Evolutionary conservation across 1,284 basidiomycete genomes (phyloP), one percentile per base, ranked within the genome.

Genomic region (Cutaneotrichosporon sp.): DNA sequence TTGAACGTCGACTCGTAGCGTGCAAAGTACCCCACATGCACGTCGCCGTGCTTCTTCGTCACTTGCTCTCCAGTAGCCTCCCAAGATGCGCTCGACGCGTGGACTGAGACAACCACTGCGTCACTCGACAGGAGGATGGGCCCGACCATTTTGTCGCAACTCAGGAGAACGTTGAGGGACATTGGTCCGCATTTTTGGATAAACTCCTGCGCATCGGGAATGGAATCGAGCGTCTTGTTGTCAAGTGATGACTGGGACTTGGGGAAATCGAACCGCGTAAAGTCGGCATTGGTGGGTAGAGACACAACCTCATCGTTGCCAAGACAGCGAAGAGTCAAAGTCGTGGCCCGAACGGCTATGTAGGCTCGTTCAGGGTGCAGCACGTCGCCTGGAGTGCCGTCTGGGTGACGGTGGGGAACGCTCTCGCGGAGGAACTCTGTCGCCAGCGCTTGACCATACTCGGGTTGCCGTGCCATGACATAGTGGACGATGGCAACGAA

Each of bases 81-180:
- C 60, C 70, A 68, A 11, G 74, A 67, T n/a, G 66, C 64, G 29
- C 82, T 75, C 0, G 82, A 80, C 45, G 81, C 81, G 32, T 84
- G 76, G 16, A 83, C 82, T 5, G 82, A 73, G 3, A 79, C 66
- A 5, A 82, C 80, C 80, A 86, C 89, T 52, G 88, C 82, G 16
- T 93, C 90, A 59, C 92, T 90, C 44, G 92, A 86, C 32, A 94
- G 78, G 14, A 85, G 85, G 81, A 93, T 85, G 38, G 79, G 77
- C 2, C 87, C 88, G 16, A 90, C 82, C 5, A 81, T 73, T 52
- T 84, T 83, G 63, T 82, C 82, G 66, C 85, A 90, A 6, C 81
- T 68, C 9, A 78, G 74, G 0, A 86, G 82, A 32, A 93, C 80
- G 43, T 79, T 78, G 25, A 81, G 80, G 6, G 90, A 76, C 6